Percentiles rank a stretch among this genome's conserved stretches.
phyloP scores from a whole-genome alignment of 1,284 basidiomycete species.

The Ceratorhiza oryzae-sativae region DNA sequence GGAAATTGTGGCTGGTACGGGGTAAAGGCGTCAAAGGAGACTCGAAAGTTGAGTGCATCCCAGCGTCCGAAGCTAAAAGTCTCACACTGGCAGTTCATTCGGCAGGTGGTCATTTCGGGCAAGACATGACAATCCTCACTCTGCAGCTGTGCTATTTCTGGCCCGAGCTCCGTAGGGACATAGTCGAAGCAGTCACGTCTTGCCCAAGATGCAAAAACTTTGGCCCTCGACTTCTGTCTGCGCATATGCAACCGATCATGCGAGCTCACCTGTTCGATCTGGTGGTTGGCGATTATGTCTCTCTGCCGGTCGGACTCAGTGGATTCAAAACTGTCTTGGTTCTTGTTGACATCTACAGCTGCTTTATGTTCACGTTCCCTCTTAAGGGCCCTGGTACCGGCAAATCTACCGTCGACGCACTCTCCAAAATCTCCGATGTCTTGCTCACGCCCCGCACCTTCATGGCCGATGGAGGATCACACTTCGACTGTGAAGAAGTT shows the following conservation, averaged over 20 bases:
- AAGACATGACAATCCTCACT: constrained; percentile 6
- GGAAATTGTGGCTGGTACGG: constrained; percentile 33
- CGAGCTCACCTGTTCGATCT: constrained; percentile 32
- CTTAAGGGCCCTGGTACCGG: constrained; percentile 41
- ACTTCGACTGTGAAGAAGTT: constrained; percentile 53
- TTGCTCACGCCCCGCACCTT: constrained; percentile 47
- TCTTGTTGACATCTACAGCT: constrained; percentile 46
- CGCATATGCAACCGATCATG: constrained; percentile 22
- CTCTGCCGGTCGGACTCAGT: constrained; percentile 14
- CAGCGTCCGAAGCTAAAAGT: constrained; percentile 42
- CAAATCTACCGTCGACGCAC: constrained; percentile 4
- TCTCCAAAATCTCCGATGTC: neutral
- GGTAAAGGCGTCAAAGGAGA: constrained; percentile 11
- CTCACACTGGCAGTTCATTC: constrained; percentile 1
- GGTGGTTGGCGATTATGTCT: constrained; percentile 33
- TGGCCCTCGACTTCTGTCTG: constrained; percentile 19
- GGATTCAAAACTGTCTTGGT: constrained; percentile 43
- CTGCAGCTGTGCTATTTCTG: constrained; percentile 23
- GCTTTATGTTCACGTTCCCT: constrained; percentile 48
- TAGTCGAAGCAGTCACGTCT: constrained; percentile 36
- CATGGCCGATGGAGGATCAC: constrained; percentile 53
- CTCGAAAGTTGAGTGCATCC: constrained; percentile 45
- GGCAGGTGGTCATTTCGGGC: constrained; percentile 26
- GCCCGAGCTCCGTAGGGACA: constrained; percentile 28
- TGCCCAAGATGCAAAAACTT: constrained; percentile 38